These are phyloP conservation scores for Inga laurina DNA, from an alignment of 306 rosid genomes.

Conservation along the genomic window DNA sequence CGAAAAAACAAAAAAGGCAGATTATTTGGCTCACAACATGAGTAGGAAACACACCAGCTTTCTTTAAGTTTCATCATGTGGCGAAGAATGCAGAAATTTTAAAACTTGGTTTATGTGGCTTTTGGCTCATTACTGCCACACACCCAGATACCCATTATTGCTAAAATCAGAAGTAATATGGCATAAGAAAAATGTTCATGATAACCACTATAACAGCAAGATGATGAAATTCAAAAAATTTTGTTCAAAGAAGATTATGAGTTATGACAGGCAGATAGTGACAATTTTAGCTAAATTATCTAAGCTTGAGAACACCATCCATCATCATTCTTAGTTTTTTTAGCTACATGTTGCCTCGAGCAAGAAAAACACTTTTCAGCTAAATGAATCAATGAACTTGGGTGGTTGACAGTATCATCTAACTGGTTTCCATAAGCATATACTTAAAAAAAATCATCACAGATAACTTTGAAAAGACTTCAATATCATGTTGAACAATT, in stretches of 20 bases:
- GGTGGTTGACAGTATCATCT: constrained; percentile 23
- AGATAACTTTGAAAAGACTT: neutral
- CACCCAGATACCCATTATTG: too few relatives aligned
- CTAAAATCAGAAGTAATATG: too few relatives aligned
- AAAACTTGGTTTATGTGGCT: neutral
- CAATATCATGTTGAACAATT: neutral
- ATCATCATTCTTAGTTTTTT: constrained; percentile 4
- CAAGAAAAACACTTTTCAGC: constrained; percentile 14
- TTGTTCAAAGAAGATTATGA: too few relatives aligned
- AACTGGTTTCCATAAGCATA: constrained; percentile 12
- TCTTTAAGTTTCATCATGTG: neutral
- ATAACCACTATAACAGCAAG: too few relatives aligned
- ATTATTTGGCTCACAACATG: neutral
- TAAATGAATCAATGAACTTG: constrained; percentile 8
- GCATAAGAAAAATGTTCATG: too few relatives aligned
- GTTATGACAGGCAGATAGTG: too few relatives aligned
- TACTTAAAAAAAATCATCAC: neutral
- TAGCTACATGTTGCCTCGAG: neutral
- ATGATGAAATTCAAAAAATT: too few relatives aligned
- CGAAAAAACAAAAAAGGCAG: neutral
- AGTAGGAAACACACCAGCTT: neutral
- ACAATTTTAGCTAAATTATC: too few relatives aligned
- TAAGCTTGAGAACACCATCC: neutral
- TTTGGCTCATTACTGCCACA: neutral
- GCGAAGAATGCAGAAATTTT: neutral